Base-by-base conservation (phyloP, 108 stramenopile species). In the Discostella pseudostelligera region DNA sequence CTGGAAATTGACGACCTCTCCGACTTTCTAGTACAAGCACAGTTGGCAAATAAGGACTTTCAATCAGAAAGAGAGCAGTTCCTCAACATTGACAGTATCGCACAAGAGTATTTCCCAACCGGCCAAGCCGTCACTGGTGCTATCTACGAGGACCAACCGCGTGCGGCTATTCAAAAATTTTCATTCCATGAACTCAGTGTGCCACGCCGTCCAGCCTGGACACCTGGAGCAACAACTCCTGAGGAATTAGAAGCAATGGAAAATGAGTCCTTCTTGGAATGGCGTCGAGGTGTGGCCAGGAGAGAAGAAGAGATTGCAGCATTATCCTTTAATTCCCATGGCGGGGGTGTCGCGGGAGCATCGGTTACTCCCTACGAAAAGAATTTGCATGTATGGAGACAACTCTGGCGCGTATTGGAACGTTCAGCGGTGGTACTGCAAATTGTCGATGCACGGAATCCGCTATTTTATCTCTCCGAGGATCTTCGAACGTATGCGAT, bases 331-430 rank as follows among this genome's bases (percentile, higher is more conserved):
- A 50, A 55, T 13, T 24, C 57, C 13, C 29, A 73, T 39, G 60
- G 76, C 12, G 71, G 71, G 35, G 76, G 72, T 2, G 68, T 64
- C 5, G 50, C 54, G 7, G 68, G 70, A 44, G 84, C 81, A 10
- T 74, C 84, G 50, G 91, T 89, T 4, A 99, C 98, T 21, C 99
- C 99, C 2, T 99, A 98, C 78, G 99, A 99, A 82, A 98, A 98
- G 86, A 99, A 99, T 78, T 42, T 99, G 8, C 93, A 99, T 49
- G 96, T 98, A 25, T 99, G 99, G 99, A 72, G 97, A 14, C 99
- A 99, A 80, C 81, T 99, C 8, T 99, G 99, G 99, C 81, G 99
- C 14, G 98, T 98, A 9, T 60, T 97, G 64, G 99, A 99, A 69
- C 81, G 97, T 61, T 93, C 88, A 39, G 83, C 94, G 40, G 83